Base-by-base conservation (phyloP, 1,139 yeast genomes). In the Williopsis jadinii region DNA sequence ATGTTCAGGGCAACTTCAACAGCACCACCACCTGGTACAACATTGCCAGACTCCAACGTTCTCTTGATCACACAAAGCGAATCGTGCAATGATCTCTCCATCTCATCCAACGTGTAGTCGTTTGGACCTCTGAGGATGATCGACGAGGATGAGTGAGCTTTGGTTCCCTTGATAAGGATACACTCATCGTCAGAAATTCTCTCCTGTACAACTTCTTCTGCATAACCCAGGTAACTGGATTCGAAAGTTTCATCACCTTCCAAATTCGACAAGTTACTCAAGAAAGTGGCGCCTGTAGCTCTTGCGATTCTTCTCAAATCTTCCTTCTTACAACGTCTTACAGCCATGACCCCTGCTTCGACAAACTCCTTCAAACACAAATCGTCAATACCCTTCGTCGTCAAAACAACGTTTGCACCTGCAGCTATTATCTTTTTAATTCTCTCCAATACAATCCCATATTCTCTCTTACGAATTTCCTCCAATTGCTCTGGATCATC, bases 21-120 rank as follows among this genome's bases (percentile, higher is more conserved):
- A 19, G 97, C 96, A 49, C 99, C 99, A 50, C 98, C 99, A 44
- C 99, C 99, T 37, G 98, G 97, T 9, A 94, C 98, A 44, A 94
- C 94, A 52, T 76, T 68, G 12, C 97, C 97, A 58, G 94, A 80
- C 66, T 94, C 99, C 53, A 94, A 75, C 13, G 98, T 88, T 62
- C 98, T 81, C 70, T 94, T 94, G 37, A 94, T 96, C 32, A 92
- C 98, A 37, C 90, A 82, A 53, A 94, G 72, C 2, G 98, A 86
- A 63, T 94, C 99, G 59, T 88, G 97, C 46, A 94, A 66, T 2
- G 96, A 86, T 64, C 99, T 79, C 68, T 94, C 97, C 97, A 94
- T 92, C 69, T 94, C 99, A 64, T 94, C 99, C 52, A 94, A 73
- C 35, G 95, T 84, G 63, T 84, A 92, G 63, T 92, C 98, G 63